Base-by-base conservation (phyloP, 2,329 filamentous ascomycete genomes). In the Trichothecium sympodiale region DNA sequence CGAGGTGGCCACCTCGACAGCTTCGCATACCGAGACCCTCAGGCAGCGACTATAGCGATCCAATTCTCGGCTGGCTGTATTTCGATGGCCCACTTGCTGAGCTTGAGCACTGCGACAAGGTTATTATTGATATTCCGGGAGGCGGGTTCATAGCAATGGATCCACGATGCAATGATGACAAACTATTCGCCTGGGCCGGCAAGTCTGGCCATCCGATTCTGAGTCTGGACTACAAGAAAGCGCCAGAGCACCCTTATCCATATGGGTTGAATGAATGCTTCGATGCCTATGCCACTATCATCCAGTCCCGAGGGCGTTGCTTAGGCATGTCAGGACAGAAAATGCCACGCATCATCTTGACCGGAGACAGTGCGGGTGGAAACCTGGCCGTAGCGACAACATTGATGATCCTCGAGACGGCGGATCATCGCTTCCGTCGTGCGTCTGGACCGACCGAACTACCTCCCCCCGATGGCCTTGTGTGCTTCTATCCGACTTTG, bases 111-210 rank as follows among this genome's bases (percentile, higher is more conserved):
- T 82, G 93, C 52, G 79, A 74, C 34, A 82, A 82, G 48, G 57
- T 98, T 18, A 73, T 98, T 2, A 54, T 98, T 26, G 91, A 98
- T 55, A 77, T 96, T 4, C 91, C 91, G 0, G 91, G 91, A 2
- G 91, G 91, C 23, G 91, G 91, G 0, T 98, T 93, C 45, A 88
- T 98, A 10, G 88, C 91, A 14, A 98, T 98, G 91, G 79, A 85
- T 39, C 91, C 91, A n/a, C 69, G 91, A 32, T 84, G 81, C 48
- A 87, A 93, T 48, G 91, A 98, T 52, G 91, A 98, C 57, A 94
- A 93, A 57, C 67, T 98, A 14, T 76, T 94, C 46, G 78, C 83
- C 2, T 98, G 91, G 91, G 86, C 91, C 0, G 83, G 82, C 13
- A 88, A 83, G 56, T 84, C 84, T 1, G 85, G 87, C 0, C 56